Conservation (phyloP, 2,329 filamentous ascomycete genomes). For the Colletotrichum neosansevieriae region DNA sequence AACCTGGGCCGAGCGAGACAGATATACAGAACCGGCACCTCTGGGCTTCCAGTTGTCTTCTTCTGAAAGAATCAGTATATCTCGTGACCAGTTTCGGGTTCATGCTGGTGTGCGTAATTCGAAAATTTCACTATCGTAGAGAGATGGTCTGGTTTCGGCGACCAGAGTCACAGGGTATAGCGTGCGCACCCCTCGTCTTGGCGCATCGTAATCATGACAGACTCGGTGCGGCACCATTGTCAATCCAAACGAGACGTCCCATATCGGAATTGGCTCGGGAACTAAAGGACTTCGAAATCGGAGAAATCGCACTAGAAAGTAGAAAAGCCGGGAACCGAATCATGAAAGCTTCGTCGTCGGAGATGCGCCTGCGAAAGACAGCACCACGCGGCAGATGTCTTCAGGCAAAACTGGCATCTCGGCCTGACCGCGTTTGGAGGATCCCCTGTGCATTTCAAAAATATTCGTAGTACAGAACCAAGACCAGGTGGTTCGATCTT, state of each 20-base stretch:
- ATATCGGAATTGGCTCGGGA: no score
- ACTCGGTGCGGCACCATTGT: no score
- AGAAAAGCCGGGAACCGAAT: no score
- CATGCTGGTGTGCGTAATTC: background rate
- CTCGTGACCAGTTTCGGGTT: background rate
- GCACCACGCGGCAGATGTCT: conserved; percentile 1
- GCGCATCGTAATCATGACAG: background rate
- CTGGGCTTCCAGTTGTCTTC: background rate
- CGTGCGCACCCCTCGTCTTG: conserved; percentile 15
- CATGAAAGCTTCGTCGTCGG: background rate
- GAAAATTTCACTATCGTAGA: background rate
- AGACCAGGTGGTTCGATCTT: no score
- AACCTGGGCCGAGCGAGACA: conserved; percentile 1
- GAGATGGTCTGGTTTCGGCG: conserved; percentile 27
- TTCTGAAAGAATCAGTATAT: background rate
- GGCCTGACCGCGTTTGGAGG: conserved; percentile 74
- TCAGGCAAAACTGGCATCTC: conserved; percentile 62
- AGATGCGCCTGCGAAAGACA: conserved; percentile 10
- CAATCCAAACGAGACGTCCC: no score
- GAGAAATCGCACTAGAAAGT: background rate
- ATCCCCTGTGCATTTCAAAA: conserved; percentile 75
- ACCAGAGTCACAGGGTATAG: conserved; percentile 27
- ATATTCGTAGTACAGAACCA: conserved; percentile 48
- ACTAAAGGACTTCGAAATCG: no score
- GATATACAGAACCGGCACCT: background rate